Percentiles rank a stretch among this genome's conserved stretches.
Conservation (phyloP, 192 early-diverging fungal genomes). For the Entomortierella parvispora region DNA sequence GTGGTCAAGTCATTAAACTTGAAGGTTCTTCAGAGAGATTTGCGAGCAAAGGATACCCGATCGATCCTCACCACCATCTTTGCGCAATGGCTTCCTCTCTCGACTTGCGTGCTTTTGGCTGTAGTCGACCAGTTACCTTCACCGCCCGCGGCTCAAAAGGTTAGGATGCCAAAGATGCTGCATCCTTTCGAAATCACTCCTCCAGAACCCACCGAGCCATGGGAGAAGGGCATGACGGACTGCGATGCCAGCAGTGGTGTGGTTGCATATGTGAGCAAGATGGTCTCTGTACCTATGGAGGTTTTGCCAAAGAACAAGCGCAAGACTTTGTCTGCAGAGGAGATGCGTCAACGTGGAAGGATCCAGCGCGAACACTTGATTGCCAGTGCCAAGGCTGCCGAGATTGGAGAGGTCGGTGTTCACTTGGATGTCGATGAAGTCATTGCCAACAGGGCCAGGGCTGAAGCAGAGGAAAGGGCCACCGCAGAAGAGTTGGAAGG, state of each 20-base stretch:
- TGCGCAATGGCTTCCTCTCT: slow-evolving; percentile 95
- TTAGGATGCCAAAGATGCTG: slow-evolving; percentile 84
- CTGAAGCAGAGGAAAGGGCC: slow-evolving; percentile 36
- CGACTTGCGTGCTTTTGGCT: slow-evolving; percentile 85
- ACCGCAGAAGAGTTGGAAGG: slow-evolving; percentile 56
- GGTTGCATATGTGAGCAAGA: slow-evolving; percentile 93
- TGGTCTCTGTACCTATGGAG: slow-evolving; percentile 85
- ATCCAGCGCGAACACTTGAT: slow-evolving; percentile 56
- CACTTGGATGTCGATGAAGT: slow-evolving; percentile 44
- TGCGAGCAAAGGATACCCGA: slow-evolving; percentile 85
- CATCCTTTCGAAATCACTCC: slow-evolving; percentile 61
- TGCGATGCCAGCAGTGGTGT: slow-evolving; percentile 80
- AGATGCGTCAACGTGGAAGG: slow-evolving; percentile 83
- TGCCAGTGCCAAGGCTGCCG: slow-evolving; percentile 48
- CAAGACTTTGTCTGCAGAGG: slow-evolving; percentile 82
- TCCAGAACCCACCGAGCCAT: slow-evolving; percentile 59
- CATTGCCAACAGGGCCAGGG: slow-evolving; percentile 20
- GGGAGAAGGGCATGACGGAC: slow-evolving; percentile 78
- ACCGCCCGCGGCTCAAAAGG: slow-evolving; percentile 80
- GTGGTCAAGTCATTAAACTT: slow-evolving; percentile 89
- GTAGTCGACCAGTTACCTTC: slow-evolving; percentile 91
- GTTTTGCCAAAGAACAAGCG: slow-evolving; percentile 80
- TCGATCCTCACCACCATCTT: slow-evolving; percentile 84
- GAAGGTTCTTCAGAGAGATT: slow-evolving; percentile 91
- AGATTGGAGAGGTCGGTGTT: slow-evolving; percentile 29